phyloP scores from a whole-genome alignment of 2,329 filamentous ascomycete species.

The Gliomastix tumulicola region DNA sequence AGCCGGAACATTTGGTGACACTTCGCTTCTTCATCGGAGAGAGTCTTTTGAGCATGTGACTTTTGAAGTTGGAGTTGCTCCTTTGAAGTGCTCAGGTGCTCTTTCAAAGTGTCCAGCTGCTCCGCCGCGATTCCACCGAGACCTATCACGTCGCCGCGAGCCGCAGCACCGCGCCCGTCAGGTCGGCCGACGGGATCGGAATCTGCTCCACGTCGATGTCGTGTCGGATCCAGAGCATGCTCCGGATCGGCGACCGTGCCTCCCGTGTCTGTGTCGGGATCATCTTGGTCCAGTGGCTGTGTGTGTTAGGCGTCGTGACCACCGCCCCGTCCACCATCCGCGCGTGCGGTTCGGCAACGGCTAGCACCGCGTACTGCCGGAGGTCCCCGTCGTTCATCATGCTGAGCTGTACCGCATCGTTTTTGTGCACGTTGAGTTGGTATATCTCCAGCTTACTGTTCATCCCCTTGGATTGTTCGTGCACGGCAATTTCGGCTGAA shows the following conservation, averaged over 20 bases:
- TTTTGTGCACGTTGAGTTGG: background rate
- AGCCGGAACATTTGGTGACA: conserved; percentile 9
- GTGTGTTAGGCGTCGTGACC: conserved; percentile 20
- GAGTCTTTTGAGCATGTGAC: conserved; percentile 1
- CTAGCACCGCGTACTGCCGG: background rate
- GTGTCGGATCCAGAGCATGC: conserved; percentile 31
- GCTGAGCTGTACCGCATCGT: background rate
- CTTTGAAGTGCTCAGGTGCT: no score
- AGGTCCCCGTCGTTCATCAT: background rate
- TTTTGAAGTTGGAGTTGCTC: background rate
- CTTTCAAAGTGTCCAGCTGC: conserved; percentile 1
- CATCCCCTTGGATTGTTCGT: background rate
- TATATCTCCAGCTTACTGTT: background rate
- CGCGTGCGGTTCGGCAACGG: background rate
- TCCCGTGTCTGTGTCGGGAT: no score
- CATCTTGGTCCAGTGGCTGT: conserved; percentile 15
- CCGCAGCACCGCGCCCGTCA: no score
- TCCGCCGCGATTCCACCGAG: no score
- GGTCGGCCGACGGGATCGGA: no score
- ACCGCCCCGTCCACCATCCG: background rate
- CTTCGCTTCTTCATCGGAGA: conserved; percentile 3
- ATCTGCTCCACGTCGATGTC: no score
- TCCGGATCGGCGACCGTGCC: conserved; percentile 8
- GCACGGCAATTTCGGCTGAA: background rate
- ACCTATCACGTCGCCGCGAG: no score